These are phyloP conservation scores for Capronia americana DNA, from an alignment of 2,329 filamentous ascomycete genomes.

Conservation along the genomic window DNA sequence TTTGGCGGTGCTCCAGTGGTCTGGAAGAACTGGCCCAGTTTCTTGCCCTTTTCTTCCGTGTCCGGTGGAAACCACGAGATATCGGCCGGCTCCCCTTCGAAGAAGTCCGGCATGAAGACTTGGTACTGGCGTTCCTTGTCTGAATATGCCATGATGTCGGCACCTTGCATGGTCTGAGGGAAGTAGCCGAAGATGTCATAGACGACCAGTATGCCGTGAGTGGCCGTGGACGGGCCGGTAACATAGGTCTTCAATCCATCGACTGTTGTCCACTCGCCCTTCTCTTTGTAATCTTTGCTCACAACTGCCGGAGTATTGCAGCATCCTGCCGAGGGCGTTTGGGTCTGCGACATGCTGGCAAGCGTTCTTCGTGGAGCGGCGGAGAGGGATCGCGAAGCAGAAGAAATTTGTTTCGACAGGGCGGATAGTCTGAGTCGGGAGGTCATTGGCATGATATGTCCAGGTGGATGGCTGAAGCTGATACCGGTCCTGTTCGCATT, in stretches of 20 bases:
- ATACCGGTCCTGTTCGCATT: neutral
- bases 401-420: slow-evolving; percentile 29
- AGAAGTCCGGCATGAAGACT: slow-evolving; percentile 92
- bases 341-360: slow-evolving; percentile 33
- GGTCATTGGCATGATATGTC: slow-evolving; percentile 20
- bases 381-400: slow-evolving; percentile 19
- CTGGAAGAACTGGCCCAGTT: slow-evolving; percentile 65
- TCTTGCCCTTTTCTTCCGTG: slow-evolving; percentile 65
- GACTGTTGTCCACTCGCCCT: slow-evolving; percentile 65
- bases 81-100: slow-evolving; percentile 74
- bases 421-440: slow-evolving; percentile 31
- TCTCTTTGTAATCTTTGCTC: slow-evolving; percentile 43
- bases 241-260: slow-evolving; percentile 69
- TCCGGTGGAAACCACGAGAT: slow-evolving; percentile 67
- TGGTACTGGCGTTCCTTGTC: slow-evolving; percentile 76
- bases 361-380: slow-evolving; percentile 24
- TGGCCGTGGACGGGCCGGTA: slow-evolving; percentile 62
- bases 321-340: slow-evolving; percentile 31
- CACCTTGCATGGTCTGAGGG: slow-evolving; percentile 67
- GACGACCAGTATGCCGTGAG: slow-evolving; percentile 63
- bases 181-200: slow-evolving; percentile 67
- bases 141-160: slow-evolving; percentile 65
- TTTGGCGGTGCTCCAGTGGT: slow-evolving; percentile 64
- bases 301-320: slow-evolving; percentile 36
- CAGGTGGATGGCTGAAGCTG: neutral